Percentiles rank a stretch among this genome's conserved stretches.
These are phyloP conservation scores for Castanea mollissima DNA, from an alignment of 306 rosid genomes.

Conservation along the genomic window DNA sequence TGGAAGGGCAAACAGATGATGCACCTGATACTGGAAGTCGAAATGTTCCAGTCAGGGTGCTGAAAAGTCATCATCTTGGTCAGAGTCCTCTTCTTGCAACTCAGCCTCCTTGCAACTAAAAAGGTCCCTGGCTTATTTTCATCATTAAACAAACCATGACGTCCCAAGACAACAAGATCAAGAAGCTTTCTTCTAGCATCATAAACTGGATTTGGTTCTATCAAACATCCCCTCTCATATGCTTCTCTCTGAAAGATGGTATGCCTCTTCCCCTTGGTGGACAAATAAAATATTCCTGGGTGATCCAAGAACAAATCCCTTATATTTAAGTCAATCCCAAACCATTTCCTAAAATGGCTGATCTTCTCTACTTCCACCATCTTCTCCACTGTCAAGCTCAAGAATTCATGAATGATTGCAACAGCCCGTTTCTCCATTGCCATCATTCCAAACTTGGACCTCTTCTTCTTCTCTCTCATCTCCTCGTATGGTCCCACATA, in stretches of 20 bases:
- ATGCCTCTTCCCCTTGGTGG: slow-evolving; percentile 87
- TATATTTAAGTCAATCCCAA: slow-evolving; percentile 68
- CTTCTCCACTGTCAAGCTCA: slow-evolving; percentile 88
- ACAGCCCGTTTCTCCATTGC: slow-evolving; percentile 79
- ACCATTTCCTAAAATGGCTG: slow-evolving; percentile 52
- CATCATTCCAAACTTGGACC: slow-evolving; percentile 44
- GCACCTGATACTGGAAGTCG: neutral
- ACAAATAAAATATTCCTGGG: slow-evolving; percentile 80
- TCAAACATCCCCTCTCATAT: slow-evolving; percentile 74
- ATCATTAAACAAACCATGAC: slow-evolving; percentile 51
- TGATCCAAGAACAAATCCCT: slow-evolving; percentile 81
- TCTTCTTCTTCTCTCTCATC: slow-evolving; percentile 42
- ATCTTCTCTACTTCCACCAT: slow-evolving; percentile 91
- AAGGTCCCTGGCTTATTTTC: slow-evolving; percentile 35
- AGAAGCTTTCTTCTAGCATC: slow-evolving; percentile 79
- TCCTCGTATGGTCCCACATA: slow-evolving; percentile 77
- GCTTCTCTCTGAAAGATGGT: slow-evolving; percentile 93
- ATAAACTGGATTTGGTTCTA: slow-evolving; percentile 75
- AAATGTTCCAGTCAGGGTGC: neutral
- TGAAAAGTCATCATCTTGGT: neutral
- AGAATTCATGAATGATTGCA: slow-evolving; percentile 76
- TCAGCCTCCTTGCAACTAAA: slow-evolving; percentile 16
- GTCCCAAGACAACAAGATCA: slow-evolving; percentile 66
- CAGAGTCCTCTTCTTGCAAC: slow-evolving; percentile 21
- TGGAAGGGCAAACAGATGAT: neutral